Conservation (phyloP, 352 stramenopile species). For the Pythium utonaiense region DNA sequence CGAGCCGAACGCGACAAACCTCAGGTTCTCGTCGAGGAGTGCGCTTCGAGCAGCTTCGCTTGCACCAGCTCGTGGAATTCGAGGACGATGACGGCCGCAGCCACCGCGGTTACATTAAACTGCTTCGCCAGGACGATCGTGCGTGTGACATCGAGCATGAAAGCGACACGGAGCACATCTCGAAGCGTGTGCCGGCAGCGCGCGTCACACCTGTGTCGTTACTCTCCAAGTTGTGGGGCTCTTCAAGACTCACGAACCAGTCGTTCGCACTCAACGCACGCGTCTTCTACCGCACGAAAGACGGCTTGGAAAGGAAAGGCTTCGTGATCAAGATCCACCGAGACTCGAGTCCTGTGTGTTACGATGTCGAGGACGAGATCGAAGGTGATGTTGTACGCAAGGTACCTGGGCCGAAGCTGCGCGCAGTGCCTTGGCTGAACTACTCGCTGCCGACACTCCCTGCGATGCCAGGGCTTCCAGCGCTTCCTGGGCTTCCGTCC, state of each 20-base stretch:
- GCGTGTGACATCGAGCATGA: constrained; percentile 63
- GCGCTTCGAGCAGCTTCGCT: constrained; percentile 27
- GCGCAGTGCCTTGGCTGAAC: constrained; percentile 50
- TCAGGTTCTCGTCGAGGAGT: neutral
- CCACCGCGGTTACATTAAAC: constrained; percentile 44
- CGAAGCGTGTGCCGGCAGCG: constrained; percentile 39
- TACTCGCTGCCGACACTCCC: constrained; percentile 18
- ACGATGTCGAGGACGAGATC: constrained; percentile 53
- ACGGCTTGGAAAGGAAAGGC: constrained; percentile 44
- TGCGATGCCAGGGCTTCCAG: constrained; percentile 14
- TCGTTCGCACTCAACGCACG: constrained; percentile 45
- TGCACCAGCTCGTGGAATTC: constrained; percentile 59
- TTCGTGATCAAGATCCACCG: constrained; percentile 53
- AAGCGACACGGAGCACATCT: constrained; percentile 43
- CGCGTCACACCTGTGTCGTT: constrained; percentile 29
- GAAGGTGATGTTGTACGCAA: constrained; percentile 45
- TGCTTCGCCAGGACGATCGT: constrained; percentile 37
- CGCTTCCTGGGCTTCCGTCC: neutral
- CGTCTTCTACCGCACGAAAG: constrained; percentile 50
- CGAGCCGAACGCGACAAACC: constrained; percentile 11
- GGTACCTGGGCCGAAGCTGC: constrained; percentile 34
- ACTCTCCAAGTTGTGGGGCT: constrained; percentile 30
- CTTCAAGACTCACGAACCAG: constrained; percentile 3
- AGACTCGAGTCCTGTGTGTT: constrained; percentile 15
- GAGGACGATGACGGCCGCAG: constrained; percentile 39